These are phyloP conservation scores for Excoecaria cochinchinensis DNA, from an alignment of 345 rosid species.

Conservation along the genomic window DNA sequence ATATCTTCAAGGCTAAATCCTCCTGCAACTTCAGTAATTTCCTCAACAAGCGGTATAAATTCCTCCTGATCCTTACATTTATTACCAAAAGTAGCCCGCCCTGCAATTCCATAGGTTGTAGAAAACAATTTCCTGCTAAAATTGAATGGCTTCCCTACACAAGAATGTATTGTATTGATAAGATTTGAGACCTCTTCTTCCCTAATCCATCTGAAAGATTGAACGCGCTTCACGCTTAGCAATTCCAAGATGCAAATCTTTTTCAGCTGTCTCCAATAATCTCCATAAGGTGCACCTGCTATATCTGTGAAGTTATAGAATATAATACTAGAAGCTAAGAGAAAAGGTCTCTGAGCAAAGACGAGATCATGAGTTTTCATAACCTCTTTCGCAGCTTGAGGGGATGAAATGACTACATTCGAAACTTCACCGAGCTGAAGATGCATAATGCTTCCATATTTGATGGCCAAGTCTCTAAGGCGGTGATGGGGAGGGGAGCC, in stretches of 20 bases:
- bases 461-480: constrained; percentile 29
- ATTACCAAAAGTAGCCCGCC: constrained; percentile 27
- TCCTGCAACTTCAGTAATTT: background rate
- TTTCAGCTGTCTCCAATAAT: constrained; percentile 29
- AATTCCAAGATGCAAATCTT: constrained; percentile 28
- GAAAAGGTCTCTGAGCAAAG: constrained; percentile 29
- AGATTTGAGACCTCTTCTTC: constrained; percentile 29
- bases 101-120: constrained; percentile 13
- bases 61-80: constrained; percentile 24
- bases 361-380: constrained; percentile 35
- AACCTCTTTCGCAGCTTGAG: constrained; percentile 28
- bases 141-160: constrained; percentile 9
- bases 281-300: constrained; percentile 24
- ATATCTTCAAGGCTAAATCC: constrained; percentile 18
- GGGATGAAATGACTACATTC: constrained; percentile 26
- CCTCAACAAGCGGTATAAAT: constrained; percentile 2
- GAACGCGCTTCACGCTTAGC: constrained; percentile 21
- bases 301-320: constrained; percentile 16
- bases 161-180: background rate
- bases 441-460: constrained; percentile 40
- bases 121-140: constrained; percentile 22
- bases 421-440: constrained; percentile 31
- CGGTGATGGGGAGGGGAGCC: constrained; percentile 27
- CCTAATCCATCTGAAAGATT: constrained; percentile 22
- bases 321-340: constrained; percentile 4